Base-by-base conservation (phyloP, 192 early-diverging fungal species). In the Entomortierella lignicola region DNA sequence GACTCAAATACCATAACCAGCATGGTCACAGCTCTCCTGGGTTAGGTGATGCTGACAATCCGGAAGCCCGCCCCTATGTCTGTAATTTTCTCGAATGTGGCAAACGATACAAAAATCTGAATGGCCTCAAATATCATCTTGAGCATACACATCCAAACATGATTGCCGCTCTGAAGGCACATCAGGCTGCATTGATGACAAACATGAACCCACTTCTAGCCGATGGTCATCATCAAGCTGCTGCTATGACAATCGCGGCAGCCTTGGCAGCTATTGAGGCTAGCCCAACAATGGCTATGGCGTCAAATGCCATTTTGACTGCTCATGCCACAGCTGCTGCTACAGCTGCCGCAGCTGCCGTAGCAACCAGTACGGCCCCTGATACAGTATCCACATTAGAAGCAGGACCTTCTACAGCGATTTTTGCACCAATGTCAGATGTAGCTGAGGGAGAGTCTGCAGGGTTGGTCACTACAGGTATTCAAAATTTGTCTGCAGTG, bases 1-100 rank as follows among this genome's bases (percentile, higher is more conserved):
- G 97, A 13, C 88, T 98, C 54, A 99, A 99, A 83, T 98, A 99
- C 87, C 98, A 98, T 80, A 94, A 97, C 72, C 88, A 93, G 63
- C 98, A 99, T 72, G 96, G 96, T 21, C 98, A 99, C 75, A 94
- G 92, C 75, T 88, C 72, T 50, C 71, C 69, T 12, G 60, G 65
- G n/a, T 21, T 82, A 12, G 63, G 73, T 29, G 86, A 85, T 17
- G 67, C 71, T 27, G 89, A 54, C 52, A 82, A 82, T 17, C 85
- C 82, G 2, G 81, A 77, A 43, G 73, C 84, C 8, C 91, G 91
- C 72, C 92, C 92, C 0, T 93, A 91, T 75, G 82, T 83, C 34
- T 98, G 97, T 77, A 87, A 89, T 10, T 89, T 93, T 60, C 83
- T 87, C 26, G 89, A 92, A 41, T 98, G 97, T 86, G 92, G 92